Evolutionary conservation across 768 basidiomycete species (phyloP).

Genomic region (Ramaria sp.): DNA sequence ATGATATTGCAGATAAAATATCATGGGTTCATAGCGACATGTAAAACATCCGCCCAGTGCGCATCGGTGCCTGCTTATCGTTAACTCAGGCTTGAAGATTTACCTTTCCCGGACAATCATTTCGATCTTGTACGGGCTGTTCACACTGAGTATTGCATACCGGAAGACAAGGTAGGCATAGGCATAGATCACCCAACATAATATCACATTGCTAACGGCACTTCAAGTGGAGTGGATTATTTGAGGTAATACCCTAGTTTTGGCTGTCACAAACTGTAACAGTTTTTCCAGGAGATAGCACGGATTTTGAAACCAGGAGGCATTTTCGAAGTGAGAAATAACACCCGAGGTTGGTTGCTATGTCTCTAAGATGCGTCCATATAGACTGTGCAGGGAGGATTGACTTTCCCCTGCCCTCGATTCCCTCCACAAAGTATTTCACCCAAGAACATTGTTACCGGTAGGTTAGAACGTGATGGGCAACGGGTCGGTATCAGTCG

Average conservation of each 20-base stretch:
- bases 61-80: background rate
- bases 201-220: background rate
- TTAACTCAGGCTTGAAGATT: conserved; percentile 41
- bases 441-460: background rate
- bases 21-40: conserved; percentile 61
- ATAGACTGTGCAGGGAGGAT: background rate
- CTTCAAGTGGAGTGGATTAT: conserved; percentile 50
- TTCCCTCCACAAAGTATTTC: background rate
- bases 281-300: conserved; percentile 42
- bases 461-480: background rate
- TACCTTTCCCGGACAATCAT: conserved; percentile 44
- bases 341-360: background rate
- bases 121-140: conserved; percentile 62
- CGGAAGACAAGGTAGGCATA: conserved; percentile 52
- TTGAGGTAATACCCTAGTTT: conserved; percentile 35
- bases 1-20: conserved; percentile 36
- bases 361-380: background rate
- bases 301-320: conserved; percentile 56
- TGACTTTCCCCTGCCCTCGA: conserved; percentile 6
- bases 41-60: conserved; percentile 27
- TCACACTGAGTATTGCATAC: conserved; percentile 54
- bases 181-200: background rate
- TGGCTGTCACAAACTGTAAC: background rate
- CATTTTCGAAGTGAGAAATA: conserved; percentile 8
- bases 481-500: background rate